Evolutionary conservation across 1,139 yeast species (phyloP).

Genomic region (Saccharomyces pastorianus): DNA sequence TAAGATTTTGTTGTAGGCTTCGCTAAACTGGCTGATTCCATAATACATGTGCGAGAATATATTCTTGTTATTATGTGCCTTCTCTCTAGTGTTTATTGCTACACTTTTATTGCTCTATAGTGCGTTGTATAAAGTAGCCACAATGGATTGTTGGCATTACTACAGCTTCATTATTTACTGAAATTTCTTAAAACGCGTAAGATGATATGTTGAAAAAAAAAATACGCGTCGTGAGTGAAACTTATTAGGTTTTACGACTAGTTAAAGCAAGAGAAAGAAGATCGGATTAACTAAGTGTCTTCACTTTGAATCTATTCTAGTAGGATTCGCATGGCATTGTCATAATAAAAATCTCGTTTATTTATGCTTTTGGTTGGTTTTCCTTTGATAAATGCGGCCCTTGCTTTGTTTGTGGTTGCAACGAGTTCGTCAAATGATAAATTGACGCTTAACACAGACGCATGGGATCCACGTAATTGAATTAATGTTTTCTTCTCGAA

Average conservation of each 20-base stretch:
- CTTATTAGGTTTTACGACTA: background rate
- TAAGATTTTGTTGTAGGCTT: conserved; percentile 52
- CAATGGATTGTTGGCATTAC: background rate
- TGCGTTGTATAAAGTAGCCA: background rate
- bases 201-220: background rate
- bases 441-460: background rate
- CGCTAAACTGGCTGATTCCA: conserved; percentile 50
- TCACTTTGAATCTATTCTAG: background rate
- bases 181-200: background rate
- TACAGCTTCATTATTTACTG: background rate
- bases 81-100: background rate
- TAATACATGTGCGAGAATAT: conserved; percentile 47
- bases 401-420: background rate
- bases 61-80: background rate
- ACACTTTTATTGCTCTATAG: background rate
- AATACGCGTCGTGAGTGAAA: background rate
- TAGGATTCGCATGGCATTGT: background rate
- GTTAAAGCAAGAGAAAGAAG: background rate
- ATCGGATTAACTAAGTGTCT: background rate
- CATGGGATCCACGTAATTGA: background rate
- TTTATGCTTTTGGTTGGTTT: background rate
- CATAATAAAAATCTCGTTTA: background rate
- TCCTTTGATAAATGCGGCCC: background rate
- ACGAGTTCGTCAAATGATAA: background rate
- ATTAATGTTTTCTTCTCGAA: background rate